A percentile compares a stretch with the other conserved stretches of the same genome.
Conservation (phyloP, 2,329 filamentous ascomycete genomes). For the Phaeosphaeria sp. region DNA sequence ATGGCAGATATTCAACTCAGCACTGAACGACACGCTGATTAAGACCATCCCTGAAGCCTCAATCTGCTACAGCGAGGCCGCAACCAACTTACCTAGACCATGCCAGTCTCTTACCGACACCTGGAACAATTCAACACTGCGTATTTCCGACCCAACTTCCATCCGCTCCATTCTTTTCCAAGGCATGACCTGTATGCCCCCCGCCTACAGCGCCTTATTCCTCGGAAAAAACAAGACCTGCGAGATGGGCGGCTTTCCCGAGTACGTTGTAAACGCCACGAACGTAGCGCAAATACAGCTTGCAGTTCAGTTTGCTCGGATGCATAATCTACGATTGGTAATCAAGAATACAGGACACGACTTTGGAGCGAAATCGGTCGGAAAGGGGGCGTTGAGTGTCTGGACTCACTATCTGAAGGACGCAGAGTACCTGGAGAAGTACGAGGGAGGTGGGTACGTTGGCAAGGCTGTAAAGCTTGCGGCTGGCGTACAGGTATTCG, state of each 20-base stretch:
- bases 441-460: constrained; percentile 3
- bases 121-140: not conserved
- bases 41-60: not conserved
- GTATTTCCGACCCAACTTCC: constrained; percentile 12
- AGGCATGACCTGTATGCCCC: constrained; percentile 20
- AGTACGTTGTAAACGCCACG: constrained; percentile 10
- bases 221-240: constrained; percentile 15
- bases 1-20: not conserved
- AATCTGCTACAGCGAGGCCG: not conserved
- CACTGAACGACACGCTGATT: not conserved
- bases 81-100: not conserved
- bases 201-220: not conserved
- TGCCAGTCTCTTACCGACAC: not conserved
- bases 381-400: constrained; percentile 16
- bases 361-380: constrained; percentile 19
- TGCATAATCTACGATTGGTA: not conserved
- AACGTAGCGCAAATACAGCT: constrained; percentile 13
- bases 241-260: constrained; percentile 9
- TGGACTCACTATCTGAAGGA: constrained; percentile 28
- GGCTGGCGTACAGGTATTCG: not conserved
- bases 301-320: constrained; percentile 1
- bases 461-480: constrained; percentile 2
- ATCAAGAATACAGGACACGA: constrained; percentile 25
- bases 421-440: constrained; percentile 13
- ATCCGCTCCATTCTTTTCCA: constrained; percentile 20